Conservation (phyloP, 2,329 filamentous ascomycete species). For the Neopestalotiopsis clavispora region DNA sequence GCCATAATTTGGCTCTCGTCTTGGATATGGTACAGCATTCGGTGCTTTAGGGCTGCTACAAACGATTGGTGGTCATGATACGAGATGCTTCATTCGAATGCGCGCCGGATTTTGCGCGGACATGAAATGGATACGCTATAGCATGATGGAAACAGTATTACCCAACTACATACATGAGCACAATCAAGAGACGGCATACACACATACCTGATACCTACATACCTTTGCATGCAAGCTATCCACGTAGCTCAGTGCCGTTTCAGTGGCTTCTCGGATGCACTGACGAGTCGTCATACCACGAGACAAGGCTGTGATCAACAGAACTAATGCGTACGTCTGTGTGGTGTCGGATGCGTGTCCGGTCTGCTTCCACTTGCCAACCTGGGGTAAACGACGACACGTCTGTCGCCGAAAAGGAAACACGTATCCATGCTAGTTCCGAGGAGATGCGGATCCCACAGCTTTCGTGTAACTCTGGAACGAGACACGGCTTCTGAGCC, state of each 20-base stretch:
- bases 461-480: constrained; percentile 9
- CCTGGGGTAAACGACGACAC: background rate
- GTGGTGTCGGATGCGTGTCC: background rate
- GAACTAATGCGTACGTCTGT: background rate
- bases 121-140: background rate
- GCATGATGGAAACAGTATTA: constrained; percentile 4
- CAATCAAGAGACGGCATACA: background rate
- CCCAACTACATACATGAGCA: constrained; percentile 1
- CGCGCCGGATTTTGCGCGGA: constrained; percentile 5
- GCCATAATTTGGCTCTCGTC: constrained; percentile 3
- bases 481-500: constrained; percentile 8
- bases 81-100: background rate
- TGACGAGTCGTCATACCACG: background rate
- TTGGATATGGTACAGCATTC: constrained; percentile 6
- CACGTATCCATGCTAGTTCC: constrained; percentile 6
- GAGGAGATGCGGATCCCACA: constrained; percentile 12
- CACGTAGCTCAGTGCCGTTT: background rate
- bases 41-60: background rate
- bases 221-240: background rate
- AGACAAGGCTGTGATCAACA: background rate
- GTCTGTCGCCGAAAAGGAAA: background rate
- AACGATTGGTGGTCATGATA: background rate
- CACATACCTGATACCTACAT: background rate
- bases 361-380: background rate
- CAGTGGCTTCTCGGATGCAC: background rate